phyloP scores from a whole-genome alignment of 371 early-diverging fungal genomes.

The Mortierella polycephala region DNA sequence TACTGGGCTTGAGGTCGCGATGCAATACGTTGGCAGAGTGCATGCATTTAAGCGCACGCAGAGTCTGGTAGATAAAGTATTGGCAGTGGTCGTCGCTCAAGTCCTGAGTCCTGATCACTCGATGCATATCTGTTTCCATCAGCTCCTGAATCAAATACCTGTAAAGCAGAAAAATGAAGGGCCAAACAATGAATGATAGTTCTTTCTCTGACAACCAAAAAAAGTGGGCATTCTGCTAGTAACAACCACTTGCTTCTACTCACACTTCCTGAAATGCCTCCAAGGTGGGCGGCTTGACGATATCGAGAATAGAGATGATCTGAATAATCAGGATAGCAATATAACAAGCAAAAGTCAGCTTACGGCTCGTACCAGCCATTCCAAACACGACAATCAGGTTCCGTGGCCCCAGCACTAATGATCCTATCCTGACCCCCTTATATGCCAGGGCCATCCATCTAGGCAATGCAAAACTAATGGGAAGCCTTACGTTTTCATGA shows the following conservation, averaged over 20 bases:
- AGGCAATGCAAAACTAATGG: background rate
- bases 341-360: background rate
- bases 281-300: slow-evolving; percentile 80
- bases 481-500: slow-evolving; percentile 76
- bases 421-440: too few relatives aligned
- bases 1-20: slow-evolving; percentile 97
- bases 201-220: background rate
- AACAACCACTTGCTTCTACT: slow-evolving; percentile 7
- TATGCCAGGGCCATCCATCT: too few relatives aligned
- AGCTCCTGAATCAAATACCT: slow-evolving; percentile 82
- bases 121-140: slow-evolving; percentile 99
- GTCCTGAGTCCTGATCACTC: slow-evolving; percentile 97
- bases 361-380: background rate
- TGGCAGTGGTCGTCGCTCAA: slow-evolving; percentile 98
- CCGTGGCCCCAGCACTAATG: too few relatives aligned
- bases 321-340: slow-evolving; percentile 38
- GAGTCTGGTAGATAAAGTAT: slow-evolving; percentile 97
- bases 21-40: slow-evolving; percentile 98
- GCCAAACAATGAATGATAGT: too few relatives aligned
- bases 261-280: slow-evolving; percentile 91
- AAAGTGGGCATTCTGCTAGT: too few relatives aligned
- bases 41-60: slow-evolving; percentile 97
- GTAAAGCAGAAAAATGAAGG: background rate
- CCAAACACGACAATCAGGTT: too few relatives aligned
- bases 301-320: slow-evolving; percentile 92